Conservation (phyloP, 805 yeast genomes). For the Komagataella populi region DNA sequence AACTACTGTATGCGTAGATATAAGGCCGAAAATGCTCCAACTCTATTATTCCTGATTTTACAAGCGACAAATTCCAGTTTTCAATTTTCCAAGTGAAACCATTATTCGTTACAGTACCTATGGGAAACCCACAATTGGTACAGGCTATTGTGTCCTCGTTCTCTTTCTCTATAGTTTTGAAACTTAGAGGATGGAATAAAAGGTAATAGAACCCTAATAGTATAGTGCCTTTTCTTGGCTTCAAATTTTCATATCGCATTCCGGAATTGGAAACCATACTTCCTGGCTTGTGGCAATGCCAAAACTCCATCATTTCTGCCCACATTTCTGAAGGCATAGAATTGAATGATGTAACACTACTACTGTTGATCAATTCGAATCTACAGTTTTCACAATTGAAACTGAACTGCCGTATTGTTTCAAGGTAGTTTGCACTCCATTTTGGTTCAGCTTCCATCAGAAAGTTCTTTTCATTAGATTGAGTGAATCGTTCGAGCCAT, state of each 20-base stretch:
- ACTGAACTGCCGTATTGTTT: neutral
- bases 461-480: neutral
- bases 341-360: constrained; percentile 17
- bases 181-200: constrained; percentile 18
- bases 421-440: constrained; percentile 1
- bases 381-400: constrained; percentile 1
- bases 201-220: constrained; percentile 49
- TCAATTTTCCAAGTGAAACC: neutral
- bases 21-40: constrained; percentile 22
- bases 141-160: constrained; percentile 17
- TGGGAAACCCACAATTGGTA: constrained; percentile 16
- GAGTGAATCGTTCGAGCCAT: neutral
- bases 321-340: constrained; percentile 88
- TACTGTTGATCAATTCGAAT: constrained; percentile 14
- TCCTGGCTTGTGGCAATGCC: constrained; percentile 90
- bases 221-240: constrained; percentile 27
- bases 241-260: constrained; percentile 25
- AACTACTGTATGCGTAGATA: constrained; percentile 20
- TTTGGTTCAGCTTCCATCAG: constrained; percentile 1
- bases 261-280: constrained; percentile 10
- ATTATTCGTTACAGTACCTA: constrained; percentile 22
- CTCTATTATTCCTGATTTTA: constrained; percentile 26
- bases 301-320: constrained; percentile 92
- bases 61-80: neutral
- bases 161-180: constrained; percentile 4